phyloP scores from a whole-genome alignment of 495 filamentous ascomycete species.

The Chaetomidium leptoderma region DNA sequence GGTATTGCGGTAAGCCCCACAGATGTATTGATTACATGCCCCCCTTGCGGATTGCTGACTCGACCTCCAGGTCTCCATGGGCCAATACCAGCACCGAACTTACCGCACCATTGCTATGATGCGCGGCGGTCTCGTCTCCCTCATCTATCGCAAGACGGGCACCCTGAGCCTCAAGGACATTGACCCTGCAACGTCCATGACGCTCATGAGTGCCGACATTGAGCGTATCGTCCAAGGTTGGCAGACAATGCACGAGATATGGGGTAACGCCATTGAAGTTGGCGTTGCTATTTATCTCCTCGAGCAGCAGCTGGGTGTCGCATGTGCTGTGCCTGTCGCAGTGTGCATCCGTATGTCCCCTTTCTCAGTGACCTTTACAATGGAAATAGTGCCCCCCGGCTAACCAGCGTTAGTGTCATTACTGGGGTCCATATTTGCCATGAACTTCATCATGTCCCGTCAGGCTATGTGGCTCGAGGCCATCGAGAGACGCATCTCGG shows the following conservation, averaged over 20 bases:
- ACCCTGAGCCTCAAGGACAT: conserved; percentile 41
- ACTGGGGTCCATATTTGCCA: conserved; percentile 30
- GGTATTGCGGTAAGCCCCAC: conserved; percentile 53
- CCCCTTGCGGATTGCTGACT: background rate
- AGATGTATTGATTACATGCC: too few relatives aligned
- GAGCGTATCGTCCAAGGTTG: conserved; percentile 39
- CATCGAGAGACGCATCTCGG: conserved; percentile 49
- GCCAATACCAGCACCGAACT: conserved; percentile 53
- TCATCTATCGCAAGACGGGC: conserved; percentile 54
- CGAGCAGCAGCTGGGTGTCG: conserved; percentile 50
- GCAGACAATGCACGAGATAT: conserved; percentile 41
- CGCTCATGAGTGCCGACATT: conserved; percentile 56
- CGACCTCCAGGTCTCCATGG: conserved; percentile 41
- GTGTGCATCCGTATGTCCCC: conserved; percentile 42
- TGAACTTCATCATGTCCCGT: conserved; percentile 45
- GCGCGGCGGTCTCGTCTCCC: conserved; percentile 53
- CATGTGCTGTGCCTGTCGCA: conserved; percentile 50
- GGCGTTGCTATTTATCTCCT: conserved; percentile 55
- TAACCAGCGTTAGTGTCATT: conserved; percentile 21
- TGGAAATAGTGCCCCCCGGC: background rate
- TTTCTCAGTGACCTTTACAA: background rate
- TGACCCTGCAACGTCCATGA: conserved; percentile 52
- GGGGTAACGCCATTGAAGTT: conserved; percentile 50
- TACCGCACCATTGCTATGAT: conserved; percentile 60
- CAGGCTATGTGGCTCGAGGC: conserved; percentile 51